Conservation (phyloP, 768 basidiomycete species). For the Rhizopogon vinicolor region DNA sequence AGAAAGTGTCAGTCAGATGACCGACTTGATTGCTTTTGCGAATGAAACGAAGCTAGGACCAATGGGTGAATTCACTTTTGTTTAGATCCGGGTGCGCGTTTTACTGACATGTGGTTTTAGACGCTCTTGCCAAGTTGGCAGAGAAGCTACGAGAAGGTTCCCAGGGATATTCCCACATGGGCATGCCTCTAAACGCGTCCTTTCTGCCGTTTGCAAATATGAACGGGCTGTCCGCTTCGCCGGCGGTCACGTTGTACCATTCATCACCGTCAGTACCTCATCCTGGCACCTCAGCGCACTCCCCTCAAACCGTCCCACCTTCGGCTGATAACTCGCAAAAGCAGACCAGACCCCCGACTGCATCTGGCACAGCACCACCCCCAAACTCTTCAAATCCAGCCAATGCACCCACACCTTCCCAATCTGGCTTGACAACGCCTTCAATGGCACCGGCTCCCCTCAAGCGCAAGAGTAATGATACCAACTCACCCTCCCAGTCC, state of each 20-base stretch:
- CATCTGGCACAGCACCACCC: slow-evolving; percentile 34
- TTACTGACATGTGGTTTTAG: slow-evolving; percentile 25
- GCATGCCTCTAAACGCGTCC: not conserved
- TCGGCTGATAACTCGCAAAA: slow-evolving; percentile 58
- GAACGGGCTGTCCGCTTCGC: slow-evolving; percentile 18
- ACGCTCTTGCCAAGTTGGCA: slow-evolving; percentile 39
- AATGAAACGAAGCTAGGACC: slow-evolving; percentile 54
- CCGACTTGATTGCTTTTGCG: slow-evolving; percentile 68
- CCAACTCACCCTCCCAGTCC: slow-evolving; percentile 48
- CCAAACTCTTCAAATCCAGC: slow-evolving; percentile 21
- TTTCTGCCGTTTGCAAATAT: slow-evolving; percentile 7
- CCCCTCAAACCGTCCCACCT: slow-evolving; percentile 44
- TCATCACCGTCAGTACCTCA: slow-evolving; percentile 42
- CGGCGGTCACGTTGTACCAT: slow-evolving; percentile 42
- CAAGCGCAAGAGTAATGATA: slow-evolving; percentile 49
- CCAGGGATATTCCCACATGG: slow-evolving; percentile 16
- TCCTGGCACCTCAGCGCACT: slow-evolving; percentile 34
- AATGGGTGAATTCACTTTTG: slow-evolving; percentile 46
- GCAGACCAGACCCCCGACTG: slow-evolving; percentile 55
- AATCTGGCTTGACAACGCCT: slow-evolving; percentile 42
- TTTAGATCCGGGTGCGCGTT: slow-evolving; percentile 15
- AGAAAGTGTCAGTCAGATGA: slow-evolving; percentile 79
- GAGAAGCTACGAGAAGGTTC: slow-evolving; percentile 30
- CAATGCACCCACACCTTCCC: slow-evolving; percentile 35
- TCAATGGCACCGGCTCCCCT: slow-evolving; percentile 43